Evolutionary conservation across 345 rosid genomes (phyloP), one percentile per base, ranked within the genome.

Genomic region (Passiflora organensis): DNA sequence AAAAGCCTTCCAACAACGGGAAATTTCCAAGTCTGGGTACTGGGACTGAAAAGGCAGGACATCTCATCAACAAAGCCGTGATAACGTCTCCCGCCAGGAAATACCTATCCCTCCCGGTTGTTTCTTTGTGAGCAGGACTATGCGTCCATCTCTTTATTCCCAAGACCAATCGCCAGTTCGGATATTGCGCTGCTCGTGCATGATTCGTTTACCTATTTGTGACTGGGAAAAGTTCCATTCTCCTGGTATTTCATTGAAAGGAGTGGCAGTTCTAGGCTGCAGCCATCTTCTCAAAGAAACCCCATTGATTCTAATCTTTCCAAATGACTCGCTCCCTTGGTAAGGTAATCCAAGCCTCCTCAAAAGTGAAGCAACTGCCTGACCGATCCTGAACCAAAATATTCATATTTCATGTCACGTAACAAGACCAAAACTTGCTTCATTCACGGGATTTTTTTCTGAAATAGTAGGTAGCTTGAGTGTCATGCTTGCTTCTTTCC

Each of bases 241-340:
- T 25, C 77, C 83, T 24, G 82, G 88, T 72, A 72, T 85, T 62
- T 78, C 81, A 36, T 70, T 69, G 70, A 79, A 82, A 21, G 95
- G 87, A 46, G 80, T 80, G 49, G 70, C 76, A 10, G 83, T 83
- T 75, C 85, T 85, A 36, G 96, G 97, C 53, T 72, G 91, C 37
- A 91, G 72, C 96, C 97, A 91, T 65, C 87, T 82, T 70, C 71
- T 79, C 64, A 91, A 60, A 21, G 87, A 63, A 51, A 83, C 79
- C 32, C 96, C 96, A 44, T 66, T 82, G 66, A 91, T 84, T 72
- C 87, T 77, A 67, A 91, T 58, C 64, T 61, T 82, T 41, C 86
- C 91, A 34, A 52, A 73, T 21, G 93, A 82, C 53, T 72, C 97
- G 28, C 80, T 86, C 66, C 97, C 88, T 60, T 84, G 86, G 67